Conservation (phyloP, 202 grass and related monocot species). For the Zoysia matrella region DNA sequence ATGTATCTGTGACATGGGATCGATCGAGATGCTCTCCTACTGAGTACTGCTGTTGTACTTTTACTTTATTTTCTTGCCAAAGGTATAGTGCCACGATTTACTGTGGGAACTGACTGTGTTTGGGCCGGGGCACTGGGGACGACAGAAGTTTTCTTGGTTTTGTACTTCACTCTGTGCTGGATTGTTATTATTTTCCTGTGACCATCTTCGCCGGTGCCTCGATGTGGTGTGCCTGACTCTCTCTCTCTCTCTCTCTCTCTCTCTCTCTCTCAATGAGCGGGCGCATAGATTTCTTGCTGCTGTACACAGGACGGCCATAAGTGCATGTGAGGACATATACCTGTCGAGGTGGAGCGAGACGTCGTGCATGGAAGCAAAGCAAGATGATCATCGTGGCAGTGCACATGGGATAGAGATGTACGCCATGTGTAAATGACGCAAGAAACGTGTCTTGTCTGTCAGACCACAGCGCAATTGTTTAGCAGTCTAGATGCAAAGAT, state of each 20-base stretch:
- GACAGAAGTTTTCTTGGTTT: not conserved
- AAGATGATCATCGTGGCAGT: slow-evolving; percentile 13
- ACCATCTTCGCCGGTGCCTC: not conserved
- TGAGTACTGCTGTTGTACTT: slow-evolving; percentile 23
- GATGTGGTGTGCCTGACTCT: slow-evolving; percentile 18
- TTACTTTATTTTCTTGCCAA: slow-evolving; percentile 11
- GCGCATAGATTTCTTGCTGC: slow-evolving; percentile 31
- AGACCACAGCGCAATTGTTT: slow-evolving; percentile 24
- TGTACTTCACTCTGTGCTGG: slow-evolving; percentile 5
- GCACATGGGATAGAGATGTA: slow-evolving; percentile 13
- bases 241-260: not conserved
- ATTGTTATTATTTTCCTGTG: not conserved
- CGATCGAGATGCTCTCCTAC: slow-evolving; percentile 9
- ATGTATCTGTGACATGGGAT: slow-evolving; percentile 60
- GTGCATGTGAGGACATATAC: slow-evolving; percentile 20
- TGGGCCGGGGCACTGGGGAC: not conserved
- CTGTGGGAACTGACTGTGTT: slow-evolving; percentile 33
- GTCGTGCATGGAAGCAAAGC: slow-evolving; percentile 16
- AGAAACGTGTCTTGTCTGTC: slow-evolving; percentile 51
- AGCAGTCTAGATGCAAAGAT: slow-evolving; percentile 49
- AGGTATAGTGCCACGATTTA: slow-evolving; percentile 47
- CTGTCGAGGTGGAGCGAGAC: not conserved
- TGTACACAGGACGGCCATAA: slow-evolving; percentile 9
- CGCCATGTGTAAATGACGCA: slow-evolving; percentile 1
- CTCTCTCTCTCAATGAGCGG: slow-evolving; percentile 15